Conservation (phyloP, 129 eudicot species). For the Deinandra increscens region DNA sequence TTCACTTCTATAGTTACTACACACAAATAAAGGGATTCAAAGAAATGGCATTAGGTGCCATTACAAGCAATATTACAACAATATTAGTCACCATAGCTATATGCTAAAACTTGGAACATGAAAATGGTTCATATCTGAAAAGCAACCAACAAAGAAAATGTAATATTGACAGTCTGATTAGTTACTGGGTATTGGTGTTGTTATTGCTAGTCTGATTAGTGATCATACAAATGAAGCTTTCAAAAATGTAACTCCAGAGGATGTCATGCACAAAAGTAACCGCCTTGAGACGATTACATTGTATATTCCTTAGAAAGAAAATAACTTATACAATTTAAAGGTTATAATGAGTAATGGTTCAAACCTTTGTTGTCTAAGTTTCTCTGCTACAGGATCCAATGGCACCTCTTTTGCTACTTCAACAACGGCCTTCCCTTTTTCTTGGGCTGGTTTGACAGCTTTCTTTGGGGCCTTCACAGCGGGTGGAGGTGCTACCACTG, state of each 20-base stretch:
- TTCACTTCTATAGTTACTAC: neutral
- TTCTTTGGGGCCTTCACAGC: constrained; percentile 65
- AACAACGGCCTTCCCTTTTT: constrained; percentile 67
- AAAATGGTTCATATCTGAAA: constrained; percentile 2
- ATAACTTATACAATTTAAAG: neutral
- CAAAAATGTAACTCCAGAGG: constrained; percentile 2
- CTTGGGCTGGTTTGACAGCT: constrained; percentile 48
- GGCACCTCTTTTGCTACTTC: constrained; percentile 54
- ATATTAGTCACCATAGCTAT: neutral
- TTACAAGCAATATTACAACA: neutral
- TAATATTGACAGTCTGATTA: neutral
- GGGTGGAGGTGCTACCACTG: constrained; percentile 54
- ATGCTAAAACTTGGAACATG: neutral
- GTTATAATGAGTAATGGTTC: neutral
- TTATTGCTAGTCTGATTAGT: neutral
- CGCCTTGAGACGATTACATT: neutral
- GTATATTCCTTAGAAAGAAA: constrained; percentile 12
- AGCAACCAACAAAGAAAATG: neutral
- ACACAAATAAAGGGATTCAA: neutral
- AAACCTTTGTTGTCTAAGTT: constrained; percentile 90
- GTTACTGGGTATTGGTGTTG: too few species aligned
- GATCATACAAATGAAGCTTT: neutral
- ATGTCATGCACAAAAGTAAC: constrained; percentile 12
- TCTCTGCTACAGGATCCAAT: constrained; percentile 85
- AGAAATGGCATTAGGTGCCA: neutral